A percentile compares a stretch with the other conserved stretches of the same genome.
Evolutionary conservation across 352 stramenopile species (phyloP).

Genomic region (Pythium aquatile): DNA sequence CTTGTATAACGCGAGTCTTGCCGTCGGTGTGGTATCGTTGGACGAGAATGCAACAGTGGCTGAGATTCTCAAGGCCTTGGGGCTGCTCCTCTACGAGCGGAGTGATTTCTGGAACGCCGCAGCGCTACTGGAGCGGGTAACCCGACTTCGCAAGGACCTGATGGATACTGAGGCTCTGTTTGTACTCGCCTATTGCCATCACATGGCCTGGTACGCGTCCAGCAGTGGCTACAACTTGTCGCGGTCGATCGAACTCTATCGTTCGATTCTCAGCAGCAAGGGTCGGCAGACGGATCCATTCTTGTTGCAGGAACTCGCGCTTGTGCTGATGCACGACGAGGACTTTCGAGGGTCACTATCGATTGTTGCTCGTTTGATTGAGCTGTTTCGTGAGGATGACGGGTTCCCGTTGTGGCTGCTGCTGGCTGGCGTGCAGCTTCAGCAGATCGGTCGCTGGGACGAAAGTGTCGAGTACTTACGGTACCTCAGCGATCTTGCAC

Average conservation of each 20-base stretch:
- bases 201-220: slow-evolving; percentile 64
- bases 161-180: slow-evolving; percentile 18
- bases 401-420: slow-evolving; percentile 56
- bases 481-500: slow-evolving; percentile 52
- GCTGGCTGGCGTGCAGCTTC: slow-evolving; percentile 54
- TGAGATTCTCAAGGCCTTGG: slow-evolving; percentile 39
- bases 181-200: slow-evolving; percentile 58
- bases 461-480: slow-evolving; percentile 60
- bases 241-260: slow-evolving; percentile 52
- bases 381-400: slow-evolving; percentile 48
- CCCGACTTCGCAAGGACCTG: not conserved
- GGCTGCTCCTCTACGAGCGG: slow-evolving; percentile 37
- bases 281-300: slow-evolving; percentile 32
- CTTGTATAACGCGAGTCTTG: slow-evolving; percentile 27
- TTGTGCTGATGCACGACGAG: slow-evolving; percentile 65
- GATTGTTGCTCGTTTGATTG: slow-evolving; percentile 57
- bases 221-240: slow-evolving; percentile 52
- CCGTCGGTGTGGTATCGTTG: not conserved
- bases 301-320: slow-evolving; percentile 54
- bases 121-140: slow-evolving; percentile 40
- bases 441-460: slow-evolving; percentile 50
- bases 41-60: slow-evolving; percentile 25
- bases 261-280: slow-evolving; percentile 21
- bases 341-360: slow-evolving; percentile 48
- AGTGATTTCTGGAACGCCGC: slow-evolving; percentile 66